Evolutionary conservation across 441 rosid species (phyloP).

Genomic region (Raphanus hybrid): DNA sequence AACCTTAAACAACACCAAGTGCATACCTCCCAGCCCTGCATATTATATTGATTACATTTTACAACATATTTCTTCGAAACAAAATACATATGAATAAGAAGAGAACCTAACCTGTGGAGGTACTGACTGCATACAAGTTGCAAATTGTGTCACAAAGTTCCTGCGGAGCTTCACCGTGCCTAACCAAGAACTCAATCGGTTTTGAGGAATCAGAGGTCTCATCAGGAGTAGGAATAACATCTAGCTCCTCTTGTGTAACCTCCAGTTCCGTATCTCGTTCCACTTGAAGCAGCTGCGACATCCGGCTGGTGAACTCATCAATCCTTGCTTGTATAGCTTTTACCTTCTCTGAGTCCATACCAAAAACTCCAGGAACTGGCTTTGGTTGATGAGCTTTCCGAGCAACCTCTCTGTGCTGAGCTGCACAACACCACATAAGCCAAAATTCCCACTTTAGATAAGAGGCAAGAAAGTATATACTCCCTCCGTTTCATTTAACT

Average conservation of each 20-base stretch:
- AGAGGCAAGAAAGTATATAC: neutral
- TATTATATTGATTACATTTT: conserved; percentile 21
- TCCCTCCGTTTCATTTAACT: too few species aligned
- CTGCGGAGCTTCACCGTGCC: conserved; percentile 91
- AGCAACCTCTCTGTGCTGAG: conserved; percentile 86
- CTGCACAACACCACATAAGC: conserved; percentile 1
- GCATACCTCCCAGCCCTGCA: conserved; percentile 95
- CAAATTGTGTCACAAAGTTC: conserved; percentile 98
- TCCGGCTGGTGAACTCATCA: conserved; percentile 64
- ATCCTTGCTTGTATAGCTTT: conserved; percentile 76
- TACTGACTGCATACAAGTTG: conserved; percentile 84
- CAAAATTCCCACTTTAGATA: neutral
- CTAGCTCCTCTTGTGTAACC: conserved; percentile 89
- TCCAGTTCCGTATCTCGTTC: conserved; percentile 98
- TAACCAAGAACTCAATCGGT: conserved; percentile 93
- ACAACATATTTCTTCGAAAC: conserved; percentile 28
- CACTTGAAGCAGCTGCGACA: conserved; percentile 88
- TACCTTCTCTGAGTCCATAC: conserved; percentile 78
- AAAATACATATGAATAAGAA: neutral
- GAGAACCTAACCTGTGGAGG: conserved; percentile 68
- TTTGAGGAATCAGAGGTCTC: conserved; percentile 66
- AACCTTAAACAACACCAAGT: conserved; percentile 80
- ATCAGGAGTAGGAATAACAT: conserved; percentile 88
- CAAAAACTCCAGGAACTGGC: conserved; percentile 78
- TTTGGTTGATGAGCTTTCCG: conserved; percentile 70